A percentile compares a stretch with the other conserved stretches of the same genome.
Evolutionary conservation across 2,329 filamentous ascomycete genomes (phyloP).

Genomic region (Arthroderma sp.): DNA sequence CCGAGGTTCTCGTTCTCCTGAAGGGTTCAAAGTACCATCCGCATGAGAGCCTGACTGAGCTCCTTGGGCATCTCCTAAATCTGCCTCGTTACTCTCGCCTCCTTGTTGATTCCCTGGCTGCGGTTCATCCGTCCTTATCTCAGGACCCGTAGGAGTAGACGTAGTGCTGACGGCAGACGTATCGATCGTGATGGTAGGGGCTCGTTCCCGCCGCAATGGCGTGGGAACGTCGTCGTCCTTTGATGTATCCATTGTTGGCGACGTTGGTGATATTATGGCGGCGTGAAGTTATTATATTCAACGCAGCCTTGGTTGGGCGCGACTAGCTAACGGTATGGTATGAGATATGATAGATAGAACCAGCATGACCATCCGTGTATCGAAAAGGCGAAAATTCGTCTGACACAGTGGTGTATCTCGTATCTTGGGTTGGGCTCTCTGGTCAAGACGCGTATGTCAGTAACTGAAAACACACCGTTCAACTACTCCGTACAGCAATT

Average conservation of each 20-base stretch:
- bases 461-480: background rate
- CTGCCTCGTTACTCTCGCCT: background rate
- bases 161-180: conserved; percentile 40
- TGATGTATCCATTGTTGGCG: background rate
- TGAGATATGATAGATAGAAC: background rate
- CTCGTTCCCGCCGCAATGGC: conserved; percentile 33
- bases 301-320: conserved; percentile 2
- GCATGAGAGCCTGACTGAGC: background rate
- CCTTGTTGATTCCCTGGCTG: background rate
- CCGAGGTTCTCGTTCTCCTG: conserved; percentile 38
- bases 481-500: too few relatives aligned
- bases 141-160: background rate
- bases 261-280: background rate
- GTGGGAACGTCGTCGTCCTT: conserved; percentile 19
- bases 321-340: background rate
- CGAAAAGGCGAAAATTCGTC: background rate
- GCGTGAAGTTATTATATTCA: background rate
- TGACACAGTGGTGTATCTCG: background rate
- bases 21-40: background rate
- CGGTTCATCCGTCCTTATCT: background rate
- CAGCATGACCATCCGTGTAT: background rate
- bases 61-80: background rate
- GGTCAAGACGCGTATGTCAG: background rate
- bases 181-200: conserved; percentile 47
- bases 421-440: background rate